These are phyloP conservation scores for Aspergillus ochraceoroseus DNA, from an alignment of 2,329 filamentous ascomycete genomes.

Conservation along the genomic window DNA sequence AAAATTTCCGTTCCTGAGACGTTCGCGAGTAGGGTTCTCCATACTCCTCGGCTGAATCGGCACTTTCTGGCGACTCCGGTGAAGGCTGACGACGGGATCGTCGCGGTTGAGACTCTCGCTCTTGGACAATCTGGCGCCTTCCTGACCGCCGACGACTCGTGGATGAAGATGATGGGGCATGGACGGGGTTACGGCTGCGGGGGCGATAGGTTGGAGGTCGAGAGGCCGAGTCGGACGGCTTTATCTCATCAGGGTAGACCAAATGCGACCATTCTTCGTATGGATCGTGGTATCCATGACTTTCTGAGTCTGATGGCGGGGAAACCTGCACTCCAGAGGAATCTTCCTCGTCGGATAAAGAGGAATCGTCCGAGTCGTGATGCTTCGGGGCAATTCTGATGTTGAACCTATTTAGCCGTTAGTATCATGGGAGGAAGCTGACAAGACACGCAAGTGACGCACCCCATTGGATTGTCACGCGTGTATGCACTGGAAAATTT, in stretches of 20 bases:
- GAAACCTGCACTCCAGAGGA: constrained; percentile 45
- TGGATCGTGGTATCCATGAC: constrained; percentile 38
- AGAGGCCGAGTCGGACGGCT: constrained; percentile 47
- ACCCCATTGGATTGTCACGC: constrained; percentile 25
- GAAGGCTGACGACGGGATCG: constrained; percentile 44
- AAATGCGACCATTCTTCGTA: constrained; percentile 41
- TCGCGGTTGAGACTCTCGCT: constrained; percentile 36
- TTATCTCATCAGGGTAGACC: constrained; percentile 45
- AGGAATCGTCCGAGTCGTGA: constrained; percentile 39
- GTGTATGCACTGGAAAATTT: background rate
- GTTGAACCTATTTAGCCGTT: constrained; percentile 35
- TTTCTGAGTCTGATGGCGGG: constrained; percentile 38
- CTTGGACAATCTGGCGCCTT: constrained; percentile 36
- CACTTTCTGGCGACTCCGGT: constrained; percentile 56
- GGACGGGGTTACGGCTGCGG: constrained; percentile 36
- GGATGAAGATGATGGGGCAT: constrained; percentile 37
- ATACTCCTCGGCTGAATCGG: constrained; percentile 63
- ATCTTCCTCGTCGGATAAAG: constrained; percentile 43
- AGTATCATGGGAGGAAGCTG: constrained; percentile 7
- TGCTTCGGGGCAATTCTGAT: constrained; percentile 42
- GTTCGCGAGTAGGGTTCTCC: constrained; percentile 44
- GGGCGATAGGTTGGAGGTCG: constrained; percentile 39
- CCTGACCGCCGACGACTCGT: constrained; percentile 37
- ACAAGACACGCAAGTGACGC: constrained; percentile 10
- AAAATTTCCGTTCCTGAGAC: constrained; percentile 33